Percentiles rank a stretch among this genome's conserved stretches.
Conservation (phyloP, 2,329 filamentous ascomycete genomes). For the Talaromyces rugulosus region DNA sequence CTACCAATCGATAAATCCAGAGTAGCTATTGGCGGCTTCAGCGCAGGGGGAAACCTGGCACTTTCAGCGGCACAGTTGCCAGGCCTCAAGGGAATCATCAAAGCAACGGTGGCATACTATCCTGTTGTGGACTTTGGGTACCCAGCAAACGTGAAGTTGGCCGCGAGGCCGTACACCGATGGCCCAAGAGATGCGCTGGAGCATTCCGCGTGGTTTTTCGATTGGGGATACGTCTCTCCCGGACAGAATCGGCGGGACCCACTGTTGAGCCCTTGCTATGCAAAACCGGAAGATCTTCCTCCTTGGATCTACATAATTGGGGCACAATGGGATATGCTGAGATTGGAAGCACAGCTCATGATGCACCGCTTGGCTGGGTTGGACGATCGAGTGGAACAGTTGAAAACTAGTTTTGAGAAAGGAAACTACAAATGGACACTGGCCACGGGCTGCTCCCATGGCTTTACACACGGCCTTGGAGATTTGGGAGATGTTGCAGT, state of each 20-base stretch:
- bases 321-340: constrained; percentile 40
- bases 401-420: neutral
- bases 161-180: neutral
- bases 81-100: constrained; percentile 27
- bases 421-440: constrained; percentile 6
- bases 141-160: neutral
- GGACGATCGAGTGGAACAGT: neutral
- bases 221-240: constrained; percentile 40
- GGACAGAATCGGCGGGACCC: constrained; percentile 35
- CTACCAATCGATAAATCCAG: constrained; percentile 44
- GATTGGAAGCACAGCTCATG: constrained; percentile 32
- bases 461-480: neutral
- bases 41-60: constrained; percentile 49
- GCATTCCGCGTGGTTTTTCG: constrained; percentile 29
- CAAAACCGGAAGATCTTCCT: constrained; percentile 33
- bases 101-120: constrained; percentile 43
- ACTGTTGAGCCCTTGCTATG: constrained; percentile 40
- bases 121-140: constrained; percentile 40
- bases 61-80: constrained; percentile 41
- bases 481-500: neutral
- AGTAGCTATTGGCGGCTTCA: constrained; percentile 47
- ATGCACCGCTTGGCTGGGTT: constrained; percentile 2
- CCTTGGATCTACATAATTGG: constrained; percentile 42
- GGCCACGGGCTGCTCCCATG: neutral
- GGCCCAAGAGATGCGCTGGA: neutral